phyloP scores from a whole-genome alignment of 2,329 filamentous ascomycete species.

The Sarocladium oryzae region DNA sequence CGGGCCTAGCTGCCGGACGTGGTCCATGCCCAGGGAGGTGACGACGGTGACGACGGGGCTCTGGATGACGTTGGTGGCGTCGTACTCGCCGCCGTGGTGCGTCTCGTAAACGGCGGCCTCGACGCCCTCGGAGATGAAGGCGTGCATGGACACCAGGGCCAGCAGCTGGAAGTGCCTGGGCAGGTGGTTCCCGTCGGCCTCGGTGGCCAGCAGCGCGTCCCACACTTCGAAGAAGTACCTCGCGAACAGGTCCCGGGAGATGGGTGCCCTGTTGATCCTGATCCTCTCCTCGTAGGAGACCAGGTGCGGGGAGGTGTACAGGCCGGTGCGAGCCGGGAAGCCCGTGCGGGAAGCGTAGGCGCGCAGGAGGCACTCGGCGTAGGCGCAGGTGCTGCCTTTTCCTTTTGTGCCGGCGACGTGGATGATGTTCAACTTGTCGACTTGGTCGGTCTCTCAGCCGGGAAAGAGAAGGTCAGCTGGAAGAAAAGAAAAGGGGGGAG shows the following conservation, averaged over 20 bases:
- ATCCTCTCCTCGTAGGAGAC: constrained; percentile 36
- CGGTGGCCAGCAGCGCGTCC: constrained; percentile 23
- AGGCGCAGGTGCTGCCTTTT: constrained; percentile 47
- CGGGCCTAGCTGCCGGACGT: constrained; percentile 34
- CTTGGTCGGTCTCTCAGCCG: constrained; percentile 1
- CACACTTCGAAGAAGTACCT: constrained; percentile 39
- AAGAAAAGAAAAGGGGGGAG: neutral
- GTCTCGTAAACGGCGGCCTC: constrained; percentile 39
- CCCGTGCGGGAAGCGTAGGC: constrained; percentile 16
- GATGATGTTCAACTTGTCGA: constrained; percentile 31
- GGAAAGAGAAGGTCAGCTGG: neutral
- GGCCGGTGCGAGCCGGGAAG: constrained; percentile 29
- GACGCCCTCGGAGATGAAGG: constrained; percentile 36
- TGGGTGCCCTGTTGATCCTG: constrained; percentile 30
- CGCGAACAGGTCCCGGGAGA: constrained; percentile 32
- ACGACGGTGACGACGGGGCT: constrained; percentile 36
- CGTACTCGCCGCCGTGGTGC: constrained; percentile 38
- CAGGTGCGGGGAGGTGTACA: constrained; percentile 45
- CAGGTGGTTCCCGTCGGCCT: constrained; percentile 9
- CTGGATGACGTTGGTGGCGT: constrained; percentile 41
- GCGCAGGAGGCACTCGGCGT: constrained; percentile 34
- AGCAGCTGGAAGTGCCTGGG: constrained; percentile 7
- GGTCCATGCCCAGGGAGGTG: constrained; percentile 41
- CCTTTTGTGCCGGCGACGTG: constrained; percentile 49
- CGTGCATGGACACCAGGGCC: constrained; percentile 34